Conservation (phyloP, 495 filamentous ascomycete genomes). For the Aspergillus bertholletiae region DNA sequence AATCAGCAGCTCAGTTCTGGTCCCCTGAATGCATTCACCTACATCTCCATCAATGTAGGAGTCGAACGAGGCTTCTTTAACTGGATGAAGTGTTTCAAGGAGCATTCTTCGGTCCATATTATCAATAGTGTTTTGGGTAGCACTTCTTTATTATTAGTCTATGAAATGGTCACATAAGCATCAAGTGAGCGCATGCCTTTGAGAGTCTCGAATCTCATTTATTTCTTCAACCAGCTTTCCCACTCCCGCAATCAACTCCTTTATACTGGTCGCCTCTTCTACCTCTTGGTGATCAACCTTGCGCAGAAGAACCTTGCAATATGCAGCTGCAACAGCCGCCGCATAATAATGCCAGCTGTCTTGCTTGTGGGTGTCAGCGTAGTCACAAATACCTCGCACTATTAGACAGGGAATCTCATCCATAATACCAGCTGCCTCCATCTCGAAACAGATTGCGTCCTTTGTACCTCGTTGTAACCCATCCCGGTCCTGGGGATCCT, state of each 20-base stretch:
- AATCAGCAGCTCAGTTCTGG: constrained; percentile 28
- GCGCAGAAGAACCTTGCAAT: constrained; percentile 10
- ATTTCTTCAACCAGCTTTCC: no score
- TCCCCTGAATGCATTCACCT: constrained; percentile 27
- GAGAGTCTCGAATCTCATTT: no score
- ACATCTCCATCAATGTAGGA: constrained; percentile 24
- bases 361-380: constrained; percentile 27
- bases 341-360: constrained; percentile 24
- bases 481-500: no score
- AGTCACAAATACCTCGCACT: constrained; percentile 24
- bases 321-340: constrained; percentile 23
- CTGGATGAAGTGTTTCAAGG: neutral
- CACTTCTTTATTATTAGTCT: no score
- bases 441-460: no score
- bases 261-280: no score
- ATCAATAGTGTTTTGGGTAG: no score
- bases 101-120: neutral
- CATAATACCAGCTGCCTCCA: constrained; percentile 1
- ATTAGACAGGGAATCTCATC: constrained; percentile 16
- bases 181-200: no score
- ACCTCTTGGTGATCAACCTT: neutral
- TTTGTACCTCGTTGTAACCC: no score
- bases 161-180: no score
- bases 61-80: constrained; percentile 19
- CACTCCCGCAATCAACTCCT: no score